phyloP scores from a whole-genome alignment of 345 rosid genomes.

The Eucalyptus rudis region DNA sequence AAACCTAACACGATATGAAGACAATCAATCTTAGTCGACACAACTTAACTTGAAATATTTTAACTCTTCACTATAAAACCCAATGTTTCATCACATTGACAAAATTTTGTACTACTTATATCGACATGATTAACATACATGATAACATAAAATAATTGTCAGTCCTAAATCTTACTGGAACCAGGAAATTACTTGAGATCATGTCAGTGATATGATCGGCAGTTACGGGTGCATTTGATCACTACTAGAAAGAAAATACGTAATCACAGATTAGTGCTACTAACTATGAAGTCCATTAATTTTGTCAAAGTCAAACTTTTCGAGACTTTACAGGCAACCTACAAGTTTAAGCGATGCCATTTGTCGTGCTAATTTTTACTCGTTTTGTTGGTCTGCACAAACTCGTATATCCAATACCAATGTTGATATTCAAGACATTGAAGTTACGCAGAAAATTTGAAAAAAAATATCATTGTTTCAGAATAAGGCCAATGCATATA shows the following conservation, averaged over 20 bases:
- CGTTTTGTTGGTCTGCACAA: no score
- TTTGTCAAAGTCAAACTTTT: neutral
- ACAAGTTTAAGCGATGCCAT: neutral
- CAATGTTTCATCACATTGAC: no score
- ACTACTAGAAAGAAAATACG: neutral
- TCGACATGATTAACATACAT: neutral
- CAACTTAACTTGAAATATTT: neutral
- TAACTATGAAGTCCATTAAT: neutral
- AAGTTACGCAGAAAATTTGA: no score
- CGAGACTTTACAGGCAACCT: neutral
- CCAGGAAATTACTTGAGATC: neutral
- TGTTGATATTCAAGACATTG: no score
- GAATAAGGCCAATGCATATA: no score
- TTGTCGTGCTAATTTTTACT: no score
- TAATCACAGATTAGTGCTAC: accelerated
- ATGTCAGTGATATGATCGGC: neutral
- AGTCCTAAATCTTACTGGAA: neutral
- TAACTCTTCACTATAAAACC: no score
- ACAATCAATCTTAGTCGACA: neutral
- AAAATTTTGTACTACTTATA: neutral
- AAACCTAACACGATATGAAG: neutral
- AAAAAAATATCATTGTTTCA: no score
- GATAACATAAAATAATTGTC: neutral
- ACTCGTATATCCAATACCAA: no score
- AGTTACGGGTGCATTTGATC: neutral